Conservation (phyloP, 139 green algal genomes). For the Chlamydomonas applanata region DNA sequence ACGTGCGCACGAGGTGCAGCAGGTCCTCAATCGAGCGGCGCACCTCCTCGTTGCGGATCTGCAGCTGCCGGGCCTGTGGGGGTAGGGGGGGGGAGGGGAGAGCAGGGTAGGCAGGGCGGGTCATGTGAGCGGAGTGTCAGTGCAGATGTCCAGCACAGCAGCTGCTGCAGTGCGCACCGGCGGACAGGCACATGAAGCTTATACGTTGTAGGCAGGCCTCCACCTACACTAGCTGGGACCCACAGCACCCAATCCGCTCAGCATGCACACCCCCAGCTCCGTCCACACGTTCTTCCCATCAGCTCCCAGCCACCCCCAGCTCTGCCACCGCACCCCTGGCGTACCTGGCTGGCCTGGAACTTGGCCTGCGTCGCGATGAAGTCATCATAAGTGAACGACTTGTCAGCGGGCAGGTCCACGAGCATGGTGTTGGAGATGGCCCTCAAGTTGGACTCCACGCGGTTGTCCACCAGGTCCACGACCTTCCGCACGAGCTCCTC, state of each 20-base stretch:
- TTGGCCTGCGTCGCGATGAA: slow-evolving; percentile 74
- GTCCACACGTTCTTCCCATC: no score
- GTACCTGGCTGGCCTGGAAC: slow-evolving; percentile 48
- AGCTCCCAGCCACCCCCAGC: no score
- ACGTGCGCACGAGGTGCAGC: slow-evolving; percentile 55
- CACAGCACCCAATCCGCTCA: neutral
- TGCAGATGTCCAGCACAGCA: neutral
- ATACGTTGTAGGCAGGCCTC: no score
- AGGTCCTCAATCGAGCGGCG: slow-evolving; percentile 75
- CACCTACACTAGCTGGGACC: no score
- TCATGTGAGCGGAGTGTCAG: neutral
- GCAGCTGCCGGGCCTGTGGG: slow-evolving; percentile 57
- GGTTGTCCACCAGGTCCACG: slow-evolving; percentile 80
- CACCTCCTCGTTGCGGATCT: slow-evolving; percentile 73
- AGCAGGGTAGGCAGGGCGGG: neutral
- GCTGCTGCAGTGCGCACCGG: neutral
- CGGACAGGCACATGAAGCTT: neutral
- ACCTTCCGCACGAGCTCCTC: slow-evolving; percentile 88
- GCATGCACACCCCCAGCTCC: no score
- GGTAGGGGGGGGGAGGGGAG: no score
- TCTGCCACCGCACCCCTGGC: no score
- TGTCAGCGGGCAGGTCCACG: slow-evolving; percentile 79
- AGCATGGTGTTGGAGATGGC: slow-evolving; percentile 67
- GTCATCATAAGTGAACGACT: slow-evolving; percentile 85
- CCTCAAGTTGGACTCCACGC: slow-evolving; percentile 81